Conservation (phyloP, 176 grass and related monocot species). For the Eragrostis nindensis region DNA sequence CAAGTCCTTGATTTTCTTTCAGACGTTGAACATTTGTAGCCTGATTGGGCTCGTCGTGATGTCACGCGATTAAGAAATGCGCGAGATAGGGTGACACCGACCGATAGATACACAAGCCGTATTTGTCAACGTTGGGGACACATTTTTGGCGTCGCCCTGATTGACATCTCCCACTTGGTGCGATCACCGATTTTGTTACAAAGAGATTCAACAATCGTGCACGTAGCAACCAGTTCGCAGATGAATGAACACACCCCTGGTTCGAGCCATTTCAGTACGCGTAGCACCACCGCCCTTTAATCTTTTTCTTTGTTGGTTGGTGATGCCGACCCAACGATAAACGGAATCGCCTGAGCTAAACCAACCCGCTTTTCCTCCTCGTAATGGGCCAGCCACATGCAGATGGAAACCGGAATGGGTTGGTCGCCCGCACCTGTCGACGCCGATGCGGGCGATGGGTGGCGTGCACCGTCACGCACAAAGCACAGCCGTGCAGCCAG, state of each 20-base stretch:
- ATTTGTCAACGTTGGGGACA: neutral
- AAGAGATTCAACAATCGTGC: neutral
- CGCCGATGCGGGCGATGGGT: neutral
- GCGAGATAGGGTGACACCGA: neutral
- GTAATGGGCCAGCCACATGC: neutral
- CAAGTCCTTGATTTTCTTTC: neutral
- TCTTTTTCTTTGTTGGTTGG: neutral
- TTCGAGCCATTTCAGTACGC: too few relatives aligned
- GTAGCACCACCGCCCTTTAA: too few relatives aligned
- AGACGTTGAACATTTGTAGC: constrained; percentile 4
- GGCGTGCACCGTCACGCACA: neutral
- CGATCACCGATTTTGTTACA: neutral
- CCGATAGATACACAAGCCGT: neutral
- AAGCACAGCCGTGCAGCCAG: neutral
- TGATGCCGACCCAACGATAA: neutral
- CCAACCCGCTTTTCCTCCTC: neutral
- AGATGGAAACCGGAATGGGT: neutral
- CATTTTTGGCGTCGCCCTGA: neutral
- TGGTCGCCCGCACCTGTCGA: neutral
- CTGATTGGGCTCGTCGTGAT: neutral
- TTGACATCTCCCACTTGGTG: neutral
- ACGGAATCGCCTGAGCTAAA: neutral
- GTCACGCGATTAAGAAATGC: neutral
- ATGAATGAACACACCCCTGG: too few relatives aligned
- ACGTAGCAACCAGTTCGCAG: neutral